Base-by-base conservation (phyloP, 2,329 filamentous ascomycete species). In the Aureobasidium subglaciale region DNA sequence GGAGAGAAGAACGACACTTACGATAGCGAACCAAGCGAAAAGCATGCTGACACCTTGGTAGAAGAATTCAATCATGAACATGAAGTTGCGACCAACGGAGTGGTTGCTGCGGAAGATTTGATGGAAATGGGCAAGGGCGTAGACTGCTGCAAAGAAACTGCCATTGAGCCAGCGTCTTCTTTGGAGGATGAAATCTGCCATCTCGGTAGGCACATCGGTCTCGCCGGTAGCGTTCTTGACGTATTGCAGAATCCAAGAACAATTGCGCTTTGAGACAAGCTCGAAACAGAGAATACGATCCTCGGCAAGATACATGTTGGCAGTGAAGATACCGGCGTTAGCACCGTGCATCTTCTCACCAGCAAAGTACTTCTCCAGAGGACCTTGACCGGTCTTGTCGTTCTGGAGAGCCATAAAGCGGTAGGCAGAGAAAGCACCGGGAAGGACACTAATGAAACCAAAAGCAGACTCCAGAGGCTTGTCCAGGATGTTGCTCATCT, bases 241-340 rank as follows among this genome's bases (percentile, higher is more conserved):
- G 67, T 99, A 99, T 68, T 96, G 91, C 65, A 99, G 74, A 58
- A 97, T 88, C 93, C 93, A 99, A 67, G 92, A 88, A 69, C 91
- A 96, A 68, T 96, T 96, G 61, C 93, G 85, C 76, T 99, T 99
- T 42, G 91, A 90, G 59, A 99, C 93, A 50, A 99, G 84, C 73
- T 99, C 93, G 78, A 96, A 99, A 72, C 93, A 99, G 32, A 99
- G 84, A 68, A 99, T 99, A 78, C 93, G 89, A 80, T 99, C 93
- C 69, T 99, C 93, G 56, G 93, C 93, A 57, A 99, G 82, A 68
- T 97, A 99, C 93, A 99, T 99, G 73, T 99, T 99, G 63, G 93
- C 92, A 2, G 92, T 96, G 74, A 99, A 99, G 62, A 97, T 92
- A 67, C 92, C 93, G 11, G 92, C 92, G 62, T 90, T 90, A 55